Percentiles rank a stretch among this genome's conserved stretches.
Conservation (phyloP, 176 grass and related monocot species). For the Carex kokanica region DNA sequence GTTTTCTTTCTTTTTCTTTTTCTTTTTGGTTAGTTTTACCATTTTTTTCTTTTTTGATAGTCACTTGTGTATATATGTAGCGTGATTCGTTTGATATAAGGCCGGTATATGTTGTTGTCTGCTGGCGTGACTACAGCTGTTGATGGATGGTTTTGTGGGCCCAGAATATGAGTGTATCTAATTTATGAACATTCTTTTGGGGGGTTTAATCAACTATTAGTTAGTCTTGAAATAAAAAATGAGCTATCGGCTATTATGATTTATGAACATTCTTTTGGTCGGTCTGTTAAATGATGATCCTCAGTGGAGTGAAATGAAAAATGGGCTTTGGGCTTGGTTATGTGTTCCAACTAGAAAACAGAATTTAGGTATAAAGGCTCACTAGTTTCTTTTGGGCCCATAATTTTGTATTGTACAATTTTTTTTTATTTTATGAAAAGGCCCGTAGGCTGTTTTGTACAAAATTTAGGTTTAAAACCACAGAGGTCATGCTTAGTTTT, state of each 20-base stretch:
- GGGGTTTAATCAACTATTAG: not conserved
- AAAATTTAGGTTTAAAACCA: not conserved
- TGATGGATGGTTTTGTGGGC: conserved; percentile 32
- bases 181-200: conserved; percentile 31
- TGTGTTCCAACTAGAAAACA: not conserved
- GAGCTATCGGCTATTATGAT: not conserved
- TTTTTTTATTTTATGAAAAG: no score
- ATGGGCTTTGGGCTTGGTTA: not conserved
- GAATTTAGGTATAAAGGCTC: not conserved
- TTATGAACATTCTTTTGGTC: not conserved
- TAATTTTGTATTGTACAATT: no score
- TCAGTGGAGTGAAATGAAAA: not conserved
- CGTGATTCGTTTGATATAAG: conserved; percentile 41
- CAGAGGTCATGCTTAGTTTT: no score
- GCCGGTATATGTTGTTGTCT: not conserved
- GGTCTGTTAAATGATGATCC: not conserved
- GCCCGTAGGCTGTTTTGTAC: no score
- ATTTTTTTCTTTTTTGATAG: not conserved
- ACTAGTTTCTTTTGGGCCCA: not conserved
- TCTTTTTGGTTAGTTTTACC: not conserved
- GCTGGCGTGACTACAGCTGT: not conserved
- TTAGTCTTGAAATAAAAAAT: not conserved
- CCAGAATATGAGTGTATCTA: conserved; percentile 16
- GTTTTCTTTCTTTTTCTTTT: not conserved
- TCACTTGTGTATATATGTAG: conserved; percentile 45